These are phyloP conservation scores for Triangularia setosa DNA, from an alignment of 2,329 filamentous ascomycete species.

Conservation along the genomic window DNA sequence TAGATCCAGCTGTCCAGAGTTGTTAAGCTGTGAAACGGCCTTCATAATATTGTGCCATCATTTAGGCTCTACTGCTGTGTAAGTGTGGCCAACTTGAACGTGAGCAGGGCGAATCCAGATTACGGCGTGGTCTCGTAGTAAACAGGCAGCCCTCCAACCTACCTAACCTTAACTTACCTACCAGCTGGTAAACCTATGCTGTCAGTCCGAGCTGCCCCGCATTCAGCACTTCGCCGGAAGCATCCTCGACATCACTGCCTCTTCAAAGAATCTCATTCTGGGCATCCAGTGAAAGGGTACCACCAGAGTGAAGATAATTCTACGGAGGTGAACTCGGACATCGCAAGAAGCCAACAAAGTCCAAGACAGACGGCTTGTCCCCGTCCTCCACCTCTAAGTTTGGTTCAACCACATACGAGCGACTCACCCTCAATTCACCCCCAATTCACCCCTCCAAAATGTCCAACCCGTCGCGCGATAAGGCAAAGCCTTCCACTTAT, in stretches of 20 bases:
- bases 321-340: background rate
- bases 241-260: background rate
- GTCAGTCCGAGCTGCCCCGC: background rate
- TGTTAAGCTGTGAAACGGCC: background rate
- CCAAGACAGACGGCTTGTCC: background rate
- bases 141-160: background rate
- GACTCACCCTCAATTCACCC: background rate
- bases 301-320: background rate
- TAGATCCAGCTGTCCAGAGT: background rate
- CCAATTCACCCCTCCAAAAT: background rate
- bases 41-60: background rate
- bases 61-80: background rate
- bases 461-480: slow-evolving; percentile 4
- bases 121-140: background rate
- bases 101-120: background rate
- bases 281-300: background rate
- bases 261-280: background rate
- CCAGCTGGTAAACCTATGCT: too few relatives aligned
- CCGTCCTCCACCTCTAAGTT: background rate
- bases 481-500: slow-evolving; percentile 14
- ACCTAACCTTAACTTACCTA: too few relatives aligned
- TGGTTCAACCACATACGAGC: background rate
- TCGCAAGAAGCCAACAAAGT: background rate
- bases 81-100: too few relatives aligned
- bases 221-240: background rate